Percentiles rank a stretch among this genome's conserved stretches.
These are phyloP conservation scores for Flaveria trinervia DNA, from an alignment of 129 eudicot species.

Conservation along the genomic window DNA sequence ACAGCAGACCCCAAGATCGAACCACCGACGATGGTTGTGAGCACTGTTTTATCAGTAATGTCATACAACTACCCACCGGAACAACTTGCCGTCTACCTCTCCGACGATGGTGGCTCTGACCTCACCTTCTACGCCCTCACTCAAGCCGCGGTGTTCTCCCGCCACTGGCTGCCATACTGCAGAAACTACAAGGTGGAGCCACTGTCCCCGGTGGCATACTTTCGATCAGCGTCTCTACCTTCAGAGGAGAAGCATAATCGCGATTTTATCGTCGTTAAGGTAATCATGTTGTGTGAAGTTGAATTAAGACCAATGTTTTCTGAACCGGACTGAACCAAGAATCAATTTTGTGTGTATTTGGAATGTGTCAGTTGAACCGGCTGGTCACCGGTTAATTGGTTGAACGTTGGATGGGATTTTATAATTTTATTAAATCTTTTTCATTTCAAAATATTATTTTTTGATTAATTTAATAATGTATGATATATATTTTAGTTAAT, in stretches of 20 bases:
- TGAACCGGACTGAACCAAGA: too few relatives aligned
- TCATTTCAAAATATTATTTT: too few relatives aligned
- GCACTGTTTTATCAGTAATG: slow-evolving; percentile 80
- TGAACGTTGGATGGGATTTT: too few relatives aligned
- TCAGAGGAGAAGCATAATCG: slow-evolving; percentile 28
- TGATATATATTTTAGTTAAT: too few relatives aligned
- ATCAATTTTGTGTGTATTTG: too few relatives aligned
- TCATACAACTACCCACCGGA: slow-evolving; percentile 79
- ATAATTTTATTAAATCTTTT: too few relatives aligned
- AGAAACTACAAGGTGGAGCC: slow-evolving; percentile 61
- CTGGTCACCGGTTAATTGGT: too few relatives aligned
- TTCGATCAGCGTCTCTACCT: slow-evolving; percentile 33
- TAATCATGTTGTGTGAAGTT: slow-evolving; percentile 5
- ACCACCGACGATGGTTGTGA: slow-evolving; percentile 83
- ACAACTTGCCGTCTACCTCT: slow-evolving; percentile 65
- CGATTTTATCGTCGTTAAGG: slow-evolving; percentile 48
- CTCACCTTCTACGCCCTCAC: slow-evolving; percentile 70
- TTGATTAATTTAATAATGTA: too few relatives aligned
- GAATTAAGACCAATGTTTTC: neutral
- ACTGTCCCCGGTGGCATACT: slow-evolving; percentile 67
- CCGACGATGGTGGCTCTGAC: slow-evolving; percentile 80
- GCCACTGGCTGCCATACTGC: slow-evolving; percentile 82
- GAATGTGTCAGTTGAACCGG: too few relatives aligned
- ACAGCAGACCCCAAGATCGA: slow-evolving; percentile 77
- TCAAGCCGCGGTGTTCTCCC: slow-evolving; percentile 61